Evolutionary conservation across 768 basidiomycete species (phyloP).

Genomic region (Suillus cothurnatus): DNA sequence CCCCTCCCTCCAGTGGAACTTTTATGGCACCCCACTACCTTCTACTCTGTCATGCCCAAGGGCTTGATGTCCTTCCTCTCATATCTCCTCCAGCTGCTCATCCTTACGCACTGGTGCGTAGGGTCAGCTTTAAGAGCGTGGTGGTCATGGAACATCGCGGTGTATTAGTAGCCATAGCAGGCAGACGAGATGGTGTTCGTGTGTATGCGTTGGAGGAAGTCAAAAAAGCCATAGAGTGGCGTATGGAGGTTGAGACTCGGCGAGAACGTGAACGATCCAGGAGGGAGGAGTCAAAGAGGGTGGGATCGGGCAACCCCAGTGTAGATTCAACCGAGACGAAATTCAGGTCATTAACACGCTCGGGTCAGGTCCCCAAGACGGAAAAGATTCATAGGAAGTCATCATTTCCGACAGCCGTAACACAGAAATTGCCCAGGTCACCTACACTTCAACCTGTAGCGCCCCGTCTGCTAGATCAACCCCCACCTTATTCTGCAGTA

Average conservation of each 20-base stretch:
- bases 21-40: slow-evolving; percentile 83
- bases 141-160: slow-evolving; percentile 93
- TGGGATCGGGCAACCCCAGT: slow-evolving; percentile 38
- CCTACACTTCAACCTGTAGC: slow-evolving; percentile 27
- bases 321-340: slow-evolving; percentile 46
- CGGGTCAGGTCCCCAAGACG: slow-evolving; percentile 28
- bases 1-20: slow-evolving; percentile 75
- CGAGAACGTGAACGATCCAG: slow-evolving; percentile 74
- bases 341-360: slow-evolving; percentile 52
- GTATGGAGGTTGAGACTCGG: slow-evolving; percentile 77
- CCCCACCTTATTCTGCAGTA: slow-evolving; percentile 63
- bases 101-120: slow-evolving; percentile 80
- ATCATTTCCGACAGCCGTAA: slow-evolving; percentile 14
- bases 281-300: slow-evolving; percentile 66
- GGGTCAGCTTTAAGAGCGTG: slow-evolving; percentile 83
- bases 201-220: slow-evolving; percentile 89
- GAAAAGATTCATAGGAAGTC: slow-evolving; percentile 24
- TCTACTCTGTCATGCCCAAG: slow-evolving; percentile 83
- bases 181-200: slow-evolving; percentile 81
- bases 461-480: slow-evolving; percentile 46
- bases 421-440: slow-evolving; percentile 28
- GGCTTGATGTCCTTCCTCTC: slow-evolving; percentile 83
- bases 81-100: slow-evolving; percentile 71
- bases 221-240: slow-evolving; percentile 85
- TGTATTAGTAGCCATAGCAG: slow-evolving; percentile 88